These are phyloP conservation scores for Myotisia sp. DNA, from an alignment of 2,329 filamentous ascomycete genomes.

Conservation along the genomic window DNA sequence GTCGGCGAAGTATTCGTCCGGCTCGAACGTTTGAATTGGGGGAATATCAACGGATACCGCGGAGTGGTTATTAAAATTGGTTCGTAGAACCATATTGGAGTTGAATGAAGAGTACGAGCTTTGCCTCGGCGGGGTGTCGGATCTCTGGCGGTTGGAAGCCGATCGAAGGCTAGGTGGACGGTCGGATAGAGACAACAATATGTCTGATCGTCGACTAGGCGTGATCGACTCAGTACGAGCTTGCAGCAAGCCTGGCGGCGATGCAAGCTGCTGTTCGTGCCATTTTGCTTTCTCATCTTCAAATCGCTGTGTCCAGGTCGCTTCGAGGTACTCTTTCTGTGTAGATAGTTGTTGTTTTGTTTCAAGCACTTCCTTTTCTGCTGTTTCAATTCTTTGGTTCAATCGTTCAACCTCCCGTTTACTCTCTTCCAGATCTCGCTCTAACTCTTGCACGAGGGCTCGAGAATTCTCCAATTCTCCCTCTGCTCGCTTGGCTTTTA, in stretches of 20 bases:
- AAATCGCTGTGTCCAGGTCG: slow-evolving; percentile 42
- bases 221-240: slow-evolving; percentile 28
- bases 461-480: slow-evolving; percentile 63
- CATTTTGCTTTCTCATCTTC: slow-evolving; percentile 52
- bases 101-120: slow-evolving; percentile 31
- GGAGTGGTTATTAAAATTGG: slow-evolving; percentile 20
- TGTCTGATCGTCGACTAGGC: slow-evolving; percentile 28
- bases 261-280: slow-evolving; percentile 33
- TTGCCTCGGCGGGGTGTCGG: slow-evolving; percentile 31
- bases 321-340: slow-evolving; percentile 46
- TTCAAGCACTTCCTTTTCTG: slow-evolving; percentile 50
- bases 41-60: slow-evolving; percentile 20
- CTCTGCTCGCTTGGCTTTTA: slow-evolving; percentile 54
- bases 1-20: slow-evolving; percentile 32
- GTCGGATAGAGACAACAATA: slow-evolving; percentile 20
- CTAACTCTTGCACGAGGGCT: slow-evolving; percentile 27
- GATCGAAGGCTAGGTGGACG: slow-evolving; percentile 29
- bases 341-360: slow-evolving; percentile 41
- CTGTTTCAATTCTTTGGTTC: slow-evolving; percentile 27
- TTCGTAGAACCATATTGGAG: slow-evolving; percentile 16
- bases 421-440: slow-evolving; percentile 48
- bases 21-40: slow-evolving; percentile 38
- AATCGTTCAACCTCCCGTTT: slow-evolving; percentile 43
- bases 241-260: slow-evolving; percentile 24
- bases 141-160: slow-evolving; percentile 24